Evolutionary conservation across 1,139 yeast species (phyloP), one percentile per base, ranked within the genome.

Genomic region (Arxiozyma slooffiae): DNA sequence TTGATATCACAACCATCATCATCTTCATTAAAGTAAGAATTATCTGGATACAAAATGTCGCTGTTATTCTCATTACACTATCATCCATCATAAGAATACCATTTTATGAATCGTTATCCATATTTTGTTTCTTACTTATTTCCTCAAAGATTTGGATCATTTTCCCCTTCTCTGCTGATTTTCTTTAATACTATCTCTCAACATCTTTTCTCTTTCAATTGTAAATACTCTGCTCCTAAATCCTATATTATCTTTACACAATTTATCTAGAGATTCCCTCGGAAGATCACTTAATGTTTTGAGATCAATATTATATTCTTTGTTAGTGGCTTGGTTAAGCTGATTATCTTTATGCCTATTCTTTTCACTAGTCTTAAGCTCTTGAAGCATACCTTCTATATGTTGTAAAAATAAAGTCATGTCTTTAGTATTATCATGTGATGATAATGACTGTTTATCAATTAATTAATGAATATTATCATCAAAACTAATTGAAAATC

Each of bases 281-380:
- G 90, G 89, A 7, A 84, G 77, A 59, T 82, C 90, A 17, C 76
- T 70, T 52, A 84, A 64, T 55, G 83, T 88, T 52, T 71, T 70
- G 21, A 76, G 70, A 61, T 84, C 87, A 22, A 84, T 79, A 50
- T 75, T 72, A 60, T 84, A 83, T 18, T 69, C 69, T 24, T 40
- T 34, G 8, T 21, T 40, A 16, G 51, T 50, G 18, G 55, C 42
- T 8, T 45, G 34, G 26, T 49, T 52, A 6, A 39, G 11, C 20
- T 20, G 16, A n/a, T 46, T 52, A 18, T 50, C 53, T 7, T 36
- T 24, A 16, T 37, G 24, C 4, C 21, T 11, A 5, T 36, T 41
- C 6, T 43, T 26, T 14, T 30, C 14, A 16, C 4, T 8, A 23
- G 20, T 16, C 11, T 23, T 23, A 23, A 16, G 23, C 14, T 21